phyloP scores from a whole-genome alignment of 192 early-diverging fungal genomes.

The Dimargaris cristalligena region DNA sequence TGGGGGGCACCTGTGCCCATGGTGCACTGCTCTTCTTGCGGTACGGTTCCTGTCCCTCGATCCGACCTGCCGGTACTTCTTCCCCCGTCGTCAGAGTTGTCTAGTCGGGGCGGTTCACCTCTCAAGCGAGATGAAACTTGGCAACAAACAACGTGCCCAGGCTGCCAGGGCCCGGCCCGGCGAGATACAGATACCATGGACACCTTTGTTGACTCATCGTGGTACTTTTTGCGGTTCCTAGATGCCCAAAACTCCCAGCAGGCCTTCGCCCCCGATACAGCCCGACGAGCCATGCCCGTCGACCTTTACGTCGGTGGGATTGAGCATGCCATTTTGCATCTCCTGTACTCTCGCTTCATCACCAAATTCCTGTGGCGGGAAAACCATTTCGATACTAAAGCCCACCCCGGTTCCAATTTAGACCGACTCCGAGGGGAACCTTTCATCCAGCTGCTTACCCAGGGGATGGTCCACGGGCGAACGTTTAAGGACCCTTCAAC shows the following conservation, averaged over 20 bases:
- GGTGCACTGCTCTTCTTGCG: slow-evolving; percentile 68
- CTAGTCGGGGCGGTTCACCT: slow-evolving; percentile 52
- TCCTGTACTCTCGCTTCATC: slow-evolving; percentile 85
- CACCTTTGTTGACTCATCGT: slow-evolving; percentile 94
- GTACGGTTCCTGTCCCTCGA: slow-evolving; percentile 69
- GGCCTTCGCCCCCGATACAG: slow-evolving; percentile 33
- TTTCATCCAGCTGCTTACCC: slow-evolving; percentile 67
- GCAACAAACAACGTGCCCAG: slow-evolving; percentile 60
- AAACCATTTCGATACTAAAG: not conserved
- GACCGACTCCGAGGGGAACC: slow-evolving; percentile 58
- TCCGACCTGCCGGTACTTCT: slow-evolving; percentile 60
- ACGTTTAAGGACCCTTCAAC: slow-evolving; percentile 64
- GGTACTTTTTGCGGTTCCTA: slow-evolving; percentile 82
- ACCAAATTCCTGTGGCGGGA: slow-evolving; percentile 58
- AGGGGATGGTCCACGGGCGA: slow-evolving; percentile 88
- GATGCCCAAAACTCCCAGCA: slow-evolving; percentile 50
- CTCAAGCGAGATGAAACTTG: slow-evolving; percentile 42
- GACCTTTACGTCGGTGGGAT: slow-evolving; percentile 90
- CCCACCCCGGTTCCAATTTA: slow-evolving; percentile 15
- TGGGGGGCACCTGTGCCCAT: slow-evolving; percentile 97
- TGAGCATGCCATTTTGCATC: slow-evolving; percentile 86
- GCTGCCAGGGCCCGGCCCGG: slow-evolving; percentile 48
- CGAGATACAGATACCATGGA: slow-evolving; percentile 92
- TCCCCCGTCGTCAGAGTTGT: slow-evolving; percentile 38
- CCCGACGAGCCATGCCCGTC: slow-evolving; percentile 51